Evolutionary conservation across 176 grass and related monocot genomes (phyloP), one percentile per base, ranked within the genome.

Genomic region (Pharus latifolius): DNA sequence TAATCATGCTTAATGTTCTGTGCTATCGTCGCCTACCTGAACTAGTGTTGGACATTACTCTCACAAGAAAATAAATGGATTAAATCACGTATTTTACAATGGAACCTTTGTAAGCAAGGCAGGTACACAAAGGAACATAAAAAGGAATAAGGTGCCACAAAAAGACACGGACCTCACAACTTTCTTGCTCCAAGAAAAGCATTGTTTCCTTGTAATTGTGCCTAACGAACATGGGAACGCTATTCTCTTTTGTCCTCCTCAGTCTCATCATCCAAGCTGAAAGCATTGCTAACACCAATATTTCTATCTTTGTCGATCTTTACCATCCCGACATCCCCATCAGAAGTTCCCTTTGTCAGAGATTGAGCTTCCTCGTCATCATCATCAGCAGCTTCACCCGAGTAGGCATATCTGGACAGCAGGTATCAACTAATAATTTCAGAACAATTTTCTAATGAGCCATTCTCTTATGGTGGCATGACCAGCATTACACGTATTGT

Each of bases 211-310:
- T 23, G 31, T 37, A 72, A 33, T 24, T 32, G 24, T 18, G 24
- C 4, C 41, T 43, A 60, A 52, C 43, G 20, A 69, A 69, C 20
- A 38, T 28, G 6, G n/a, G 51, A 75, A 58, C 3, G 22, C 55
- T 90, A 97, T 70, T 97, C 94, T 41, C 65, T 78, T 57, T 97
- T 97, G 82, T 92, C 94, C 89, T 97, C 94, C 75, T 92, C 94
- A 3, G 62, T 46, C 73, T 89, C 83, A 19, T 85, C 86, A 20
- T 90, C 86, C 53, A 83, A 74, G 75, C 74, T 83, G 46, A 88
- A 92, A 33, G 76, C 80, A 54, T 60, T 48, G 10, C 74, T 75
- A 27, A 18, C 67, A 68, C 83, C 86, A 52, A 35, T 57, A 74
- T 74, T 99, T 70, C 75, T 83, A 44, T 95, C 90, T 63, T 83